These are phyloP conservation scores for Penicillium rolfsii DNA, from an alignment of 2,329 filamentous ascomycete species.

Conservation along the genomic window DNA sequence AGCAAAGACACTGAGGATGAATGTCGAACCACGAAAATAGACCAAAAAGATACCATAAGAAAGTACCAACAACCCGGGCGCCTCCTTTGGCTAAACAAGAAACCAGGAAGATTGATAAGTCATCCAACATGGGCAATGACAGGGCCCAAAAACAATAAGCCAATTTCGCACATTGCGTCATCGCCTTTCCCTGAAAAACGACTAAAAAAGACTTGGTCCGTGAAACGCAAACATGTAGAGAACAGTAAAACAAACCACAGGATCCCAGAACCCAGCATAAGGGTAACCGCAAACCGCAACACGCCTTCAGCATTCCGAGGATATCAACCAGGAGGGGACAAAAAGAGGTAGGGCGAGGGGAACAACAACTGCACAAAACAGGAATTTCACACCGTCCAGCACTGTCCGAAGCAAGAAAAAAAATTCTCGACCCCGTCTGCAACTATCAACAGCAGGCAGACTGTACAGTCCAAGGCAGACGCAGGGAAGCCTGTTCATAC, in stretches of 20 bases:
- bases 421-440: slow-evolving; percentile 5
- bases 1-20: not conserved
- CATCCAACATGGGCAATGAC: slow-evolving; percentile 13
- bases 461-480: slow-evolving; percentile 24
- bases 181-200: slow-evolving; percentile 26
- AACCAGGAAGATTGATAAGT: slow-evolving; percentile 27
- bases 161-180: slow-evolving; percentile 29
- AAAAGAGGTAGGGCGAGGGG: not conserved
- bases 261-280: slow-evolving; percentile 6
- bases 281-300: slow-evolving; percentile 7
- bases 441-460: slow-evolving; percentile 11
- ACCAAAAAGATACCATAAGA: slow-evolving; percentile 5
- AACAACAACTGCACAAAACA: not conserved
- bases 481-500: slow-evolving; percentile 5
- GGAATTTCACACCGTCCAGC: slow-evolving; percentile 5
- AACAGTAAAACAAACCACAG: slow-evolving; percentile 9
- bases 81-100: slow-evolving; percentile 31
- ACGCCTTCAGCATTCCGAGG: slow-evolving; percentile 13
- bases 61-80: slow-evolving; percentile 24
- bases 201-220: slow-evolving; percentile 16
- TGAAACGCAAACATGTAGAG: slow-evolving; percentile 18
- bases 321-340: slow-evolving; percentile 14
- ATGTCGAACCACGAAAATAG: slow-evolving; percentile 5
- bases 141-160: slow-evolving; percentile 11
- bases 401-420: not conserved